phyloP scores from a whole-genome alignment of 2,329 filamentous ascomycete genomes.

The Curvularia sp. region DNA sequence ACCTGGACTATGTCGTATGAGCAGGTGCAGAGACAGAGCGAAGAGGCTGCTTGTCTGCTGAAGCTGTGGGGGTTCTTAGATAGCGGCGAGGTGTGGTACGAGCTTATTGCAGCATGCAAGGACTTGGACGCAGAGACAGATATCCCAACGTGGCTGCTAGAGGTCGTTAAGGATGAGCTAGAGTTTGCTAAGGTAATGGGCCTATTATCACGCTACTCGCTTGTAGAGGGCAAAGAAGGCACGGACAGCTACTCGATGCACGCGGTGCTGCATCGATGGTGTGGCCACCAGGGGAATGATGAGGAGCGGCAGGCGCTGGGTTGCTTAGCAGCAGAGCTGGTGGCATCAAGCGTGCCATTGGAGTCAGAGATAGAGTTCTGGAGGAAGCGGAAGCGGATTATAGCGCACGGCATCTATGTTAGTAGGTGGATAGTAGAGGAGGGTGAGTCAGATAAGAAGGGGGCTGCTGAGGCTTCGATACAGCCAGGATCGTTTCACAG shows the following conservation, averaged over 20 bases:
- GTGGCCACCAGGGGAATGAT: not conserved
- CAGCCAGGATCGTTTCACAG: not conserved
- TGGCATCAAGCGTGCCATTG: not conserved
- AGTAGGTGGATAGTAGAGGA: constrained; percentile 11
- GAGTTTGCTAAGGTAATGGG: not conserved
- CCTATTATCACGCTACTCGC: not conserved
- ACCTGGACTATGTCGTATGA: too few species aligned
- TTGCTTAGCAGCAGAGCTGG: constrained; percentile 17
- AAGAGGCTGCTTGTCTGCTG: too few species aligned
- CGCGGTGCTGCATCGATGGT: constrained; percentile 25
- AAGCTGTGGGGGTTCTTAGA: too few species aligned
- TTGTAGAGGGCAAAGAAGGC: constrained; percentile 1
- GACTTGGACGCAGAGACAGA: too few species aligned
- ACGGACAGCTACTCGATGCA: constrained; percentile 25
- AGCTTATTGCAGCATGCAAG: too few species aligned
- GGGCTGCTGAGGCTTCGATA: constrained; percentile 2
- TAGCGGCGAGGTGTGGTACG: too few species aligned
- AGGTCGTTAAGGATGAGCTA: too few species aligned
- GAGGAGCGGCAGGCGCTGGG: constrained; percentile 17
- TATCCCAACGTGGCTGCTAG: too few species aligned
- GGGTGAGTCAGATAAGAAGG: not conserved
- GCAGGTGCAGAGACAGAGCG: too few species aligned
- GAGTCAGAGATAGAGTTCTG: constrained; percentile 15
- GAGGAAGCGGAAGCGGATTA: constrained; percentile 20
- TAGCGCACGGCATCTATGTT: constrained; percentile 13